Evolutionary conservation across 2,329 filamentous ascomycete genomes (phyloP), one percentile per base, ranked within the genome.

Genomic region (Diplodia sapinea): DNA sequence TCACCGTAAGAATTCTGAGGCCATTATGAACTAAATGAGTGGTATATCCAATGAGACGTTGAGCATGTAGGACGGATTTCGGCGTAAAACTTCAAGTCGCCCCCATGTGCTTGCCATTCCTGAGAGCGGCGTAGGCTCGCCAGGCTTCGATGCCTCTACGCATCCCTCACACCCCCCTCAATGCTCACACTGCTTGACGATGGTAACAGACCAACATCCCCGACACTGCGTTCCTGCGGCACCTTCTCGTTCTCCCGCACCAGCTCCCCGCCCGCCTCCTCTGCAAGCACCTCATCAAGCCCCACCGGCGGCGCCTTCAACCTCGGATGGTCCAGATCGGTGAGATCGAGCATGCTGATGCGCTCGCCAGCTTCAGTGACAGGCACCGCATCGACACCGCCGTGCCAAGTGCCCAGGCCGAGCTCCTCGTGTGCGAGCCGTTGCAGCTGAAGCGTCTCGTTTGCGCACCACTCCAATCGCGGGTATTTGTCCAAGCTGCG

Each of bases 381-480:
- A 36, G 66, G 66, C 23, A 64, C 50, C 5, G 47, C 49, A 15
- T 55, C 57, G 3, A 51, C 54, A 4, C 66, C 38, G 1, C 61
- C 54, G 0, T 56, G 68, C 71, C 71, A 72, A 2, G 23, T 50
- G 7, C 69, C 71, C 15, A 47, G 49, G 1, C 69, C 68, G 17
- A 67, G 33, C 12, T 63, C 47, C 26, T 68, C 66, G 15, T 68
- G 66, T 9, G 50, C 66, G 15, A 68, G 49, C 1, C 66, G 47
- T 62, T 69, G 68, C 20, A 71, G 52, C 61, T 70, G 70, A 8
- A 71, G 67, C 20, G 65, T 63, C 17, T 50, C 57, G 20, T 59
- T 65, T 12, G 68, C 56, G 9, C 62, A 43, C 70, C 70, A 71
- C 49, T 71, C 70, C 2, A 71, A 47, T 1, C 65, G 43, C 54